Conservation (phyloP, 148 eudicot genomes). For the Nepenthes mirabilis region DNA sequence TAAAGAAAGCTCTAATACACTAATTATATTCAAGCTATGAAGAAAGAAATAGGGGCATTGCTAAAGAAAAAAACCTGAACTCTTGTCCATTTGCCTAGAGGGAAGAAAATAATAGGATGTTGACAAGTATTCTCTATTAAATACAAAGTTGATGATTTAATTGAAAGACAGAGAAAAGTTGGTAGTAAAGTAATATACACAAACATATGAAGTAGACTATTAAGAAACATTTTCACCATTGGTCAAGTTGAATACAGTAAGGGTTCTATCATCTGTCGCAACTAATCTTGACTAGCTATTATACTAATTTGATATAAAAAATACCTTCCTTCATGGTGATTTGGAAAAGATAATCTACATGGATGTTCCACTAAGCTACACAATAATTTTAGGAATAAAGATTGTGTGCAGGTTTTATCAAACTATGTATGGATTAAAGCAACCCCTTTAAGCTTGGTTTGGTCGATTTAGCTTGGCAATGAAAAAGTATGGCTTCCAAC, state of each 20-base stretch:
- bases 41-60: neutral
- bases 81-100: neutral
- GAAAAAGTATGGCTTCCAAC: neutral
- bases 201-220: constrained; percentile 2
- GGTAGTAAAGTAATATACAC: neutral
- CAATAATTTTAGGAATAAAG: neutral
- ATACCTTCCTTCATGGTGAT: neutral
- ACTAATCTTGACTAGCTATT: neutral
- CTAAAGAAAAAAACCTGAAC: constrained; percentile 1
- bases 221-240: neutral
- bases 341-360: neutral
- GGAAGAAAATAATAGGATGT: constrained; percentile 1
- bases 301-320: neutral
- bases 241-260: neutral
- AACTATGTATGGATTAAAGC: neutral
- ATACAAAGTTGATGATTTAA: neutral
- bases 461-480: neutral
- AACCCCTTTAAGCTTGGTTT: neutral
- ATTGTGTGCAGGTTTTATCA: neutral
- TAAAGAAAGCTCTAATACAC: neutral
- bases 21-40: neutral
- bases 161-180: neutral
- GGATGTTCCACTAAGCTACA: neutral
- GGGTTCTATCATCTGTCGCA: neutral
- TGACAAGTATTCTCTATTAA: neutral